Base-by-base conservation (phyloP, 208 protist genomes). In the Trypanosoma grayi region DNA sequence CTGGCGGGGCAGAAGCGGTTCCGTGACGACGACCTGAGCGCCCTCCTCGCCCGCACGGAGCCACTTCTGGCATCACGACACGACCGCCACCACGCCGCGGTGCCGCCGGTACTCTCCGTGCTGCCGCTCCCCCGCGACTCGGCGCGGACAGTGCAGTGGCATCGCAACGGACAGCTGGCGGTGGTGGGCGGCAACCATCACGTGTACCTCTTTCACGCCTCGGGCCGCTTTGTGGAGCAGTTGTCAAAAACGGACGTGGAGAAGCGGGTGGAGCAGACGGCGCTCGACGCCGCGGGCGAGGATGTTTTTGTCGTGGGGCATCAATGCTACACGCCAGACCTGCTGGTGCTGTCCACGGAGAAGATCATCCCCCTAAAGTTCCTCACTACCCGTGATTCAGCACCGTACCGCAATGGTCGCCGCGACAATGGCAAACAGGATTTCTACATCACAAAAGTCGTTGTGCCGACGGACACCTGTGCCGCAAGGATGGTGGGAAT, bases 131-230 rank as follows among this genome's bases (percentile, higher is more conserved):
- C 85, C 0, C 75, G 79, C 11, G 85, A 93, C 67, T 68, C 73
- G 3, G 85, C 85, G 7, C 75, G 76, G 24, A 82, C 75, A 14
- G 57, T 95, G 3, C 75, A 90, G 52, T 95, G 89, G 86, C 89
- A 93, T 66, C 80, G 69, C 53, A 93, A 87, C 73, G 83, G 83
- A 0, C 83, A 91, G 70, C 73, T 93, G 25, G 78, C 63, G 10
- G 60, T 95, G 4, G 85, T 95, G 0, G 84, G 77, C 14, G 85
- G 85, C 37, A 87, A 84, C 57, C 73, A 73, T 31, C 79, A 91
- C 73, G 52, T 95, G 39, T 91, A 95, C 73, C 67, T 77, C 37
- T 95, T 92, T 56, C 84, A 93, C 77, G 77, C 83, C 22, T 67
- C 85, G n/a, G 89, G 89, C 27, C 66, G 61, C 22, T 95, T 85